These are phyloP conservation scores for Aspergillus bertholletiae DNA, from an alignment of 495 filamentous ascomycete genomes.

Conservation along the genomic window DNA sequence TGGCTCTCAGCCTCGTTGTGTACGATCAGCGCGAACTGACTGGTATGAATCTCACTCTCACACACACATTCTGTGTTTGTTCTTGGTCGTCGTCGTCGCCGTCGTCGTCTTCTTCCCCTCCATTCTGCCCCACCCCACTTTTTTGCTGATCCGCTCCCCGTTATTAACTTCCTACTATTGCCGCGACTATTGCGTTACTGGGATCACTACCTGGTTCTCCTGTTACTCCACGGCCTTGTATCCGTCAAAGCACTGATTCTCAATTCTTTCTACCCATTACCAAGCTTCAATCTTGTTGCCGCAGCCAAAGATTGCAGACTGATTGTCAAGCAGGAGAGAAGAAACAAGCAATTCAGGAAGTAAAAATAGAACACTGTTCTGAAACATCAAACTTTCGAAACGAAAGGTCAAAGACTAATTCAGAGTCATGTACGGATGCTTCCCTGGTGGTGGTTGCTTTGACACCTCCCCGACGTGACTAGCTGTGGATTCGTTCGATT, in stretches of 20 bases:
- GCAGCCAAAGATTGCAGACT: too few species aligned
- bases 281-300: background rate
- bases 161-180: slow-evolving; percentile 18
- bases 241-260: background rate
- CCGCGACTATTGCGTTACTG: background rate
- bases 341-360: background rate
- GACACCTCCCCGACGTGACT: background rate
- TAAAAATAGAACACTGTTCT: slow-evolving; percentile 18
- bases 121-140: slow-evolving; percentile 3
- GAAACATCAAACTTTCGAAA: slow-evolving; percentile 9
- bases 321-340: background rate
- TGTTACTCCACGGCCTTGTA: background rate
- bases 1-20: background rate
- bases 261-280: background rate
- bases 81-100: too few species aligned
- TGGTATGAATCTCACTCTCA: background rate
- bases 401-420: background rate
- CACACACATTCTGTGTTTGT: too few species aligned
- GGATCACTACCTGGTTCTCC: slow-evolving; percentile 5
- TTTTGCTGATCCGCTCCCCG: slow-evolving; percentile 4
- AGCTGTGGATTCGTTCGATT: background rate
- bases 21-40: too few species aligned
- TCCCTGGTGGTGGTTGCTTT: background rate
- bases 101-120: background rate
- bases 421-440: background rate